Base-by-base conservation (phyloP, 78 protist species). In the Dictyostelium firmibasis region DNA sequence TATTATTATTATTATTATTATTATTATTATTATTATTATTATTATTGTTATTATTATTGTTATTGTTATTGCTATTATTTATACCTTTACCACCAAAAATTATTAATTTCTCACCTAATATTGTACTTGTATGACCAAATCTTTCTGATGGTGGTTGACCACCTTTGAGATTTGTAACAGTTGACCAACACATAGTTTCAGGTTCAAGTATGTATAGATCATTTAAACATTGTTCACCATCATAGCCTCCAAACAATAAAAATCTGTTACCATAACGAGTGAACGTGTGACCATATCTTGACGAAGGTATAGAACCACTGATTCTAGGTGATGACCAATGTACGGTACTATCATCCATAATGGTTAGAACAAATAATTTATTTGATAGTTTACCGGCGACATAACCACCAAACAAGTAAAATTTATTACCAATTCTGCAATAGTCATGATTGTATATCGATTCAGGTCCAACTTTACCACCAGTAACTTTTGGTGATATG, bases 391-490 rank as follows among this genome's bases (percentile, higher is more conserved):
- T 81, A 13, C 87, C 87, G 0, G 47, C 43, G 18, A 89, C 94
- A 23, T 81, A 62, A 10, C 94, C 94, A 81, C 94, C 94, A 81
- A 69, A 89, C 35, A 89, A 62, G 74, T 89, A 89, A 57, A 89
- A 77, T n/a, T 89, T 89, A 50, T 89, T 89, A 81, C 94, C 94
- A 47, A 89, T 81, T 70, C 94, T 78, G 70, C 94, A 89, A 62
- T 79, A 81, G 20, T 89, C 94, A 41, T 89, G 94, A 4, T 53
- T 29, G 4, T 89, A 43, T 23, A 89, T 89, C 8, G 94, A 81
- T 7, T 89, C 94, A 0, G 94, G 94, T 7, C 75, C 94, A 81
- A 77, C 64, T 35, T 89, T 89, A 6, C 67, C 72, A 33, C 94
- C 94, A 4, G 94, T 89, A 1, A 89, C 87, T 18, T 89, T 89